phyloP scores from a whole-genome alignment of 2,329 filamentous ascomycete genomes.

The Cordyceps cateniannulata region DNA sequence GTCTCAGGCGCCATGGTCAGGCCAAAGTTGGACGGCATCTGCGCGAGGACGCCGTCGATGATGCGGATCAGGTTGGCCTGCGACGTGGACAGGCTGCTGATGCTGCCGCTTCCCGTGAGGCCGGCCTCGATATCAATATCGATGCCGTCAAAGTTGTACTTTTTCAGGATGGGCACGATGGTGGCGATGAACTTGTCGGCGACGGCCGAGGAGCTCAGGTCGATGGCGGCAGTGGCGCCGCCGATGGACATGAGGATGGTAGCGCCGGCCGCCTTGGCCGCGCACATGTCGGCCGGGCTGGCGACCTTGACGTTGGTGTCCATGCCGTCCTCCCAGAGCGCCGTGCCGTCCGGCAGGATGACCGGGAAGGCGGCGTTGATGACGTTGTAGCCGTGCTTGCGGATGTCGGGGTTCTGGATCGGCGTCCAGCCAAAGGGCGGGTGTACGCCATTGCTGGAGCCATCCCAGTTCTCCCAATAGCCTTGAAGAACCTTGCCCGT shows the following conservation, averaged over 20 bases:
- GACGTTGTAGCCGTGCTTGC: slow-evolving; percentile 28
- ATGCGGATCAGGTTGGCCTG: slow-evolving; percentile 29
- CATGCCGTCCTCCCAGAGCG: slow-evolving; percentile 27
- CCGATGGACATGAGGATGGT: slow-evolving; percentile 30
- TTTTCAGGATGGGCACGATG: slow-evolving; percentile 28
- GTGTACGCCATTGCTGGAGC: slow-evolving; percentile 26
- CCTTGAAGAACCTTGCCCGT: slow-evolving; percentile 27
- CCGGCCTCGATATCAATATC: slow-evolving; percentile 31
- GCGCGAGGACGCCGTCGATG: slow-evolving; percentile 29
- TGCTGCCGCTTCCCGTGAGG: slow-evolving; percentile 24
- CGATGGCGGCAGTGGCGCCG: slow-evolving; percentile 26
- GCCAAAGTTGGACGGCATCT: slow-evolving; percentile 52
- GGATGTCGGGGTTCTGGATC: slow-evolving; percentile 24
- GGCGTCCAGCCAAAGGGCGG: slow-evolving; percentile 28
- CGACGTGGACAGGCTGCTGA: slow-evolving; percentile 24
- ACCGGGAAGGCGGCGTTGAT: slow-evolving; percentile 29
- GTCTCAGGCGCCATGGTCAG: slow-evolving; percentile 42
- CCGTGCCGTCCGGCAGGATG: slow-evolving; percentile 28
- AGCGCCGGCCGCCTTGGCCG: slow-evolving; percentile 27
- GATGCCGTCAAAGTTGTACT: slow-evolving; percentile 31
- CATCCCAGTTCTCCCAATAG: slow-evolving; percentile 33
- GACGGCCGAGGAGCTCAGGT: slow-evolving; percentile 25
- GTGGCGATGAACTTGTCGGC: slow-evolving; percentile 29
- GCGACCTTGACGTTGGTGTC: slow-evolving; percentile 24
- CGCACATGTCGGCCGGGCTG: slow-evolving; percentile 26